Evolutionary conservation across 139 green algal genomes (phyloP), one percentile per base, ranked within the genome.

Genomic region (Tetraselmis chui): DNA sequence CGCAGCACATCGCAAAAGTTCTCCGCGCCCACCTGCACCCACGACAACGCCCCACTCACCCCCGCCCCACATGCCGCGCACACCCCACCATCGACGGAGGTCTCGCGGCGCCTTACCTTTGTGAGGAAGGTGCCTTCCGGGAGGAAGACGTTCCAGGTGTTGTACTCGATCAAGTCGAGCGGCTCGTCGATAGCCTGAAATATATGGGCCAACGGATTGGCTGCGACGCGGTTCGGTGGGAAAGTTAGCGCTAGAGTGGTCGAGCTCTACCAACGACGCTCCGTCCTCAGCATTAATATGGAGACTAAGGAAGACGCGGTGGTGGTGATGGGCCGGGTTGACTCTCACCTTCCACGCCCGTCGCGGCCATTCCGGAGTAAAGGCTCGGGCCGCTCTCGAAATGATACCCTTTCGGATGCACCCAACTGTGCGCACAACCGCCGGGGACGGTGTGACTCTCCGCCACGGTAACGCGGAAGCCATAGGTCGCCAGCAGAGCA

Each of bases 121-220:
- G 90, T 93, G 18, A 94, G 28, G 67, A 95, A 98, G 29, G 88
- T 80, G 0, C 96, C 96, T 84, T 99, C 97, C 11, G 97, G 97
- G 67, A 99, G 87, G 25, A 98, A 76, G 29, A 97, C 94, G 80
- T 97, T 98, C 97, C 97, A 99, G 27, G 82, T 91, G 84, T 98
- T 92, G 88, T 99, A 99, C 25, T 91, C 76, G 1, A 96, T 86
- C 23, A 94, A 85, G 24, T 96, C 92, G 79, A 98, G 88, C 1
- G 87, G 80, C 86, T 97, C 93, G 0, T 83, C 94, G 75, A 98
- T 92, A 1, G 93, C 94, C 77, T 92, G 86, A 1, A 97, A 86
- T 24, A 97, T 91, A 32, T 96, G 93, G 0, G 89, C 85, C 76
- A 98, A 82, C 0, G 95, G 95, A 88, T 97, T 98, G 75, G 92